phyloP scores from a whole-genome alignment of 805 yeast genomes.

The Saccharomycopsis fibuligera region DNA sequence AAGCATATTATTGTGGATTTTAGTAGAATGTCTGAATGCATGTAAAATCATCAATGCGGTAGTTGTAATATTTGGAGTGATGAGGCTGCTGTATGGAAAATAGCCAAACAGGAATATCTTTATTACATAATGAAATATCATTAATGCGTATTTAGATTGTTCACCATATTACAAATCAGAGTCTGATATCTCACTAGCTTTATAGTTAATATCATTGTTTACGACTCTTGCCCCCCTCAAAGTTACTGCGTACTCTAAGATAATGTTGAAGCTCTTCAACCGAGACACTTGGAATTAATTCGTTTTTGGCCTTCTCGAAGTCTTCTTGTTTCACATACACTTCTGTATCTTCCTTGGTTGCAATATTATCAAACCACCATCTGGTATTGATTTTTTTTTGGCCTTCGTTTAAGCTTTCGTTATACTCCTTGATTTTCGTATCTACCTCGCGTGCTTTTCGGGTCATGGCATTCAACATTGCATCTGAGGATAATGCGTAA shows the following conservation, averaged over 20 bases:
- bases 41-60: too few species aligned
- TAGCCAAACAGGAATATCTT: too few species aligned
- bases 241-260: constrained; percentile 66
- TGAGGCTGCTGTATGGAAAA: too few species aligned
- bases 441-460: constrained; percentile 78
- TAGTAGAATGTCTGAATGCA: too few species aligned
- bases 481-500: constrained; percentile 91
- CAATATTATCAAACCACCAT: constrained; percentile 87
- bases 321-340: constrained; percentile 69
- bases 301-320: constrained; percentile 67
- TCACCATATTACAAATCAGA: too few species aligned
- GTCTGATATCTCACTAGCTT: too few species aligned
- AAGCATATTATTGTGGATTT: too few species aligned
- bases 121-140: too few species aligned
- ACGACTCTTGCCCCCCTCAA: constrained; percentile 29
- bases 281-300: constrained; percentile 79
- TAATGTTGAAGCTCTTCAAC: constrained; percentile 83
- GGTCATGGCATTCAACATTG: constrained; percentile 95
- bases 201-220: too few species aligned
- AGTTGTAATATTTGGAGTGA: too few species aligned
- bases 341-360: constrained; percentile 56
- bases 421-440: constrained; percentile 47
- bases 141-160: too few species aligned
- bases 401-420: constrained; percentile 30
- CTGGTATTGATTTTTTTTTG: constrained; percentile 52